These are phyloP conservation scores for Fraxinus paxiana DNA, from an alignment of 305 asterid species.

Conservation along the genomic window DNA sequence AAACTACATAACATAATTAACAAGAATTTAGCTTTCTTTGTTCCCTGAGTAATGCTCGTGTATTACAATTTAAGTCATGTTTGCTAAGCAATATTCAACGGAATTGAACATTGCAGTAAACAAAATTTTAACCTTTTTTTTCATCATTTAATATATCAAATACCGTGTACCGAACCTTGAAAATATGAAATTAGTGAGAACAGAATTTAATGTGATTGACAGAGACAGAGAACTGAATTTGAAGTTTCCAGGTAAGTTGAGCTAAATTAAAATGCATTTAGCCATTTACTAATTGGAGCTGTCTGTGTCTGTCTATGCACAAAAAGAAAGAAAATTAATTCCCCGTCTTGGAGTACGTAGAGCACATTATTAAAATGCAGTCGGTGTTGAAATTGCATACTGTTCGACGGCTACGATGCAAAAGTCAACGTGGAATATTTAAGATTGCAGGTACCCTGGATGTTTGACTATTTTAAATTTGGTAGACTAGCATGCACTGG, in stretches of 20 bases:
- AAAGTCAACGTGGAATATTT: neutral
- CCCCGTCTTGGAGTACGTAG: neutral
- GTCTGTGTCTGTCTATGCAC: neutral
- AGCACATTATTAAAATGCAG: neutral
- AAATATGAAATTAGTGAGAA: neutral
- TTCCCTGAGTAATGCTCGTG: neutral
- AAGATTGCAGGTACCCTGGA: neutral
- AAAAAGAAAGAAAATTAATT: neutral
- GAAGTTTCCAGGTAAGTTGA: constrained; percentile 26
- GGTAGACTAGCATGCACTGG: constrained; percentile 3
- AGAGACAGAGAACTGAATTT: neutral
- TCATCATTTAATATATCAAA: neutral
- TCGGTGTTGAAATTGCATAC: neutral
- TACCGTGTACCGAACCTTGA: neutral
- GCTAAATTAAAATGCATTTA: constrained; percentile 9
- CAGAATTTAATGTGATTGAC: neutral
- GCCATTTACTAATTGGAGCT: neutral
- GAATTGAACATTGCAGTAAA: neutral
- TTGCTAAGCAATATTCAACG: neutral
- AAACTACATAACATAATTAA: neutral
- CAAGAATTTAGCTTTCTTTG: neutral
- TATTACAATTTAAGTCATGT: neutral
- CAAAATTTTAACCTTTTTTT: neutral
- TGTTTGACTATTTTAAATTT: neutral
- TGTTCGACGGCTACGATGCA: neutral